Evolutionary conservation across 2,329 filamentous ascomycete species (phyloP), one percentile per base, ranked within the genome.

Genomic region (Teratosphaeriaceae sp.): DNA sequence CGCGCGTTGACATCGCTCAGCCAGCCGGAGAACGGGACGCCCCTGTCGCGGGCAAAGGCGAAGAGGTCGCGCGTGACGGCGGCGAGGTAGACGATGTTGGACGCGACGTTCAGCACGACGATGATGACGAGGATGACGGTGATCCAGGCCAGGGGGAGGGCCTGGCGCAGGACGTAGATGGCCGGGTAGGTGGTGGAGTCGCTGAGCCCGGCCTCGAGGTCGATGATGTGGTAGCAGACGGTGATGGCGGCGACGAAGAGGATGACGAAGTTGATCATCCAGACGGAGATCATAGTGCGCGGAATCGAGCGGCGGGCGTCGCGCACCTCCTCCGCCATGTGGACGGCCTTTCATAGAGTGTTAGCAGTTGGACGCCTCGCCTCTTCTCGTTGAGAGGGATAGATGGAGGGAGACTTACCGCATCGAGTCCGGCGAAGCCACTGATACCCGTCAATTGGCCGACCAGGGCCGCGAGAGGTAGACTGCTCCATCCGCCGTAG

Each of bases 181-280:
- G 64, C 61, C 2, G 62, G 36, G 16, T 38, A 38, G 5, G 20
- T 26, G 6, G 36, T 38, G 4, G 36, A 26, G 22, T 38, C 36
- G 36, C 16, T 38, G 5, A 38, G 22, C 5, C 20, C 36, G 9
- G 20, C 36, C 4, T 36, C 16, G 33, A 38, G 13, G 20, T 27
- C 22, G 5, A 21, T 19, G 11, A 38, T 38, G 15, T 43, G 38
- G 54, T 65, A 70, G 3, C 68, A 55, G 15, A 66, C 52, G 5
- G 65, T 65, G 8, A 69, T 49, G 3, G 65, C 45, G 48, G 65
- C 66, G 24, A 64, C 41, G 43, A 73, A 68, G 1, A 69, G 68
- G 9, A 71, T 52, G 9, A 54, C 48, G 5, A 67, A 69, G 45
- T 73, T 73, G 39, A 72, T 54, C 9, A 67, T 39, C 12, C 67